Percentiles rank a stretch among this genome's conserved stretches.
phyloP scores from a whole-genome alignment of 306 rosid genomes.

The Quercus parvula region DNA sequence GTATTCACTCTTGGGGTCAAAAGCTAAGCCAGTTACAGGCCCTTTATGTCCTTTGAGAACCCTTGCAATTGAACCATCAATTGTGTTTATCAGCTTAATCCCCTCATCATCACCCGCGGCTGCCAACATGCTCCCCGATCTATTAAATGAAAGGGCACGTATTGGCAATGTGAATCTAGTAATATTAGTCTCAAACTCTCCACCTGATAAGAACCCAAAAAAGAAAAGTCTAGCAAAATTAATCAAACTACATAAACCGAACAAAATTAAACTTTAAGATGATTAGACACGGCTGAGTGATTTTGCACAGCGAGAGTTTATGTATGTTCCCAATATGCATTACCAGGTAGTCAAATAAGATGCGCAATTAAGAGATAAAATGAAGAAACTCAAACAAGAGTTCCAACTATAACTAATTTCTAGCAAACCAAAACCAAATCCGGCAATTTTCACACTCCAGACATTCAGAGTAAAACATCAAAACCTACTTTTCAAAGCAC shows the following conservation, averaged over 20 bases:
- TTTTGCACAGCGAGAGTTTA: background rate
- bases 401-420: background rate
- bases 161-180: slow-evolving; percentile 93
- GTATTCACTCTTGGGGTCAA: slow-evolving; percentile 88
- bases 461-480: background rate
- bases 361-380: background rate
- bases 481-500: background rate
- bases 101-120: slow-evolving; percentile 99
- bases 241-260: background rate
- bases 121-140: slow-evolving; percentile 82
- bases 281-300: background rate
- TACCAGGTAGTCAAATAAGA: background rate
- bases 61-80: slow-evolving; percentile 90
- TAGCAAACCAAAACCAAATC: background rate
- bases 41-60: slow-evolving; percentile 94
- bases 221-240: background rate
- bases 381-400: background rate
- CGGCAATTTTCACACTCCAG: background rate
- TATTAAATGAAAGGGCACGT: slow-evolving; percentile 76
- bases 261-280: background rate
- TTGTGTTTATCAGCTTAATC: slow-evolving; percentile 82
- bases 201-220: slow-evolving; percentile 41
- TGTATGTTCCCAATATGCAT: background rate
- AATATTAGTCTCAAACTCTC: slow-evolving; percentile 90
- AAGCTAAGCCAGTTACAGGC: slow-evolving; percentile 70